Evolutionary conservation across 768 basidiomycete genomes (phyloP).

Genomic region (Lactarius vividus): DNA sequence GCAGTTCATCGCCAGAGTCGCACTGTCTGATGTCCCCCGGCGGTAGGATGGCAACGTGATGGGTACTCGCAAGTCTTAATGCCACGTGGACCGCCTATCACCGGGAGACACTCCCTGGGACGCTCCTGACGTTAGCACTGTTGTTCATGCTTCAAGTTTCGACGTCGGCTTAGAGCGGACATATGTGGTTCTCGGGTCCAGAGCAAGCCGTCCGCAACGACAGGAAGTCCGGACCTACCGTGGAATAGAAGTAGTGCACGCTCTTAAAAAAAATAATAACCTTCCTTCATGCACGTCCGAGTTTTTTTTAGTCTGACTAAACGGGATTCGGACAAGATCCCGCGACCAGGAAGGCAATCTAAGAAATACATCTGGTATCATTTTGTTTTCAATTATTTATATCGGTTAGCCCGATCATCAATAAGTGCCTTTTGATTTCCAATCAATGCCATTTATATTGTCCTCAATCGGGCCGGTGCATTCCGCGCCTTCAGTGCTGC

Average conservation of each 20-base stretch:
- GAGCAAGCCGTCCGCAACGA: constrained; percentile 10
- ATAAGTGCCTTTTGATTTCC: background rate
- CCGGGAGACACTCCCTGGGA: constrained; percentile 1
- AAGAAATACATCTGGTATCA: background rate
- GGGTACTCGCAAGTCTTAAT: constrained; percentile 7
- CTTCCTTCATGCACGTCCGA: background rate
- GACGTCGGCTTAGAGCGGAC: constrained; percentile 18
- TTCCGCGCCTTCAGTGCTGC: background rate
- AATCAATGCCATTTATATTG: too few relatives aligned
- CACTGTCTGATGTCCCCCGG: constrained; percentile 1
- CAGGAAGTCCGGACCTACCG: constrained; percentile 22
- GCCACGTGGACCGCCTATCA: constrained; percentile 2
- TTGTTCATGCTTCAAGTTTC: constrained; percentile 6
- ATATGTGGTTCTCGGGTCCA: constrained; percentile 8
- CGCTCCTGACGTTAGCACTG: background rate
- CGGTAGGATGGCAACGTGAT: constrained; percentile 20
- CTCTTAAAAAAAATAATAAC: background rate
- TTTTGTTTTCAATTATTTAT: background rate
- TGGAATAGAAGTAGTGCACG: constrained; percentile 16
- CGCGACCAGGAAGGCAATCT: constrained; percentile 1
- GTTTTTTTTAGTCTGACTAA: constrained; percentile 11
- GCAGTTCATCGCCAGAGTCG: constrained; percentile 2
- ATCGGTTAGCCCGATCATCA: background rate
- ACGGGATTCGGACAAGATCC: background rate
- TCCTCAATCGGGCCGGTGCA: background rate